Evolutionary conservation across 306 rosid genomes (phyloP).

Genomic region (Fragaria vesca): DNA sequence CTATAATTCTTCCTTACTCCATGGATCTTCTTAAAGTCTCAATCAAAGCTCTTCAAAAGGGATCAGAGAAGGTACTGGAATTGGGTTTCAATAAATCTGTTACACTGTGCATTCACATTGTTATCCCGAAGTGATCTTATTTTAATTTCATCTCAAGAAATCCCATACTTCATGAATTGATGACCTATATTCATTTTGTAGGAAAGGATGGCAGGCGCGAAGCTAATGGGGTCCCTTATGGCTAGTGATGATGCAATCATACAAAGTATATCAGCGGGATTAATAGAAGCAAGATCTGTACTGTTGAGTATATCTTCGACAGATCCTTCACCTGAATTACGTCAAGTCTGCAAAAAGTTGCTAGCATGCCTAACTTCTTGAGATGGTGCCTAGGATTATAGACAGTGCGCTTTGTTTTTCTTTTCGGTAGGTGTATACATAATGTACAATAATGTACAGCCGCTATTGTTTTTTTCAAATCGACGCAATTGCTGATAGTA

Average conservation of each 20-base stretch:
- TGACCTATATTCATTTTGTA: conserved; percentile 32
- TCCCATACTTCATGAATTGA: background rate
- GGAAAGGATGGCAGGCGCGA: conserved; percentile 88
- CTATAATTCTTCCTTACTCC: conserved; percentile 60
- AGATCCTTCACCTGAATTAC: conserved; percentile 66
- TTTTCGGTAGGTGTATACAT: background rate
- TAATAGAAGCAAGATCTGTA: conserved; percentile 68
- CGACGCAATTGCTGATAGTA: background rate
- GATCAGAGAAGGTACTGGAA: conserved; percentile 62
- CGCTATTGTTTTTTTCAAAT: background rate
- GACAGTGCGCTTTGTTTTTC: background rate
- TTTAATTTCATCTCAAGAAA: background rate
- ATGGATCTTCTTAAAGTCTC: conserved; percentile 61
- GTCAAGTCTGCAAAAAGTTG: conserved; percentile 68
- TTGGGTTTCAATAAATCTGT: background rate
- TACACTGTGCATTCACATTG: background rate
- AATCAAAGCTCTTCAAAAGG: conserved; percentile 55
- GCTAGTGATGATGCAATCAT: conserved; percentile 74
- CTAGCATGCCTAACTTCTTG: conserved; percentile 65
- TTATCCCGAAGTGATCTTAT: background rate
- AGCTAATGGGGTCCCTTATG: conserved; percentile 85
- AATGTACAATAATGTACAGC: background rate
- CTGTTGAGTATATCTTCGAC: conserved; percentile 48
- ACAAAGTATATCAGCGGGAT: conserved; percentile 58
- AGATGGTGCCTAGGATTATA: conserved; percentile 8